Base-by-base conservation (phyloP, 495 filamentous ascomycete genomes). In the Penicillium salamii region DNA sequence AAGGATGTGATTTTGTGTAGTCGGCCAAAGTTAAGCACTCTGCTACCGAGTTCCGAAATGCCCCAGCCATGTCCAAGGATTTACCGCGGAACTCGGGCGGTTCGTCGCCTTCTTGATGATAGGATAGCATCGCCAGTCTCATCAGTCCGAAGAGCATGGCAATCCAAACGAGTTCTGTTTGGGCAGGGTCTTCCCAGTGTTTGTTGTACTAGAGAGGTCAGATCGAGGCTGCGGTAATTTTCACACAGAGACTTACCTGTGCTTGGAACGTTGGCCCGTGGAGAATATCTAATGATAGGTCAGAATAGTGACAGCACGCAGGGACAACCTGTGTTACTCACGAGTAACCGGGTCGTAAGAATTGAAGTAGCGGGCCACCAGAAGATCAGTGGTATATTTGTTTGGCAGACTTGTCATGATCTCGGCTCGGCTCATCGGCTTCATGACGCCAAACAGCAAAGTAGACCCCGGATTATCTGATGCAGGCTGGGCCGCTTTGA, bases 61-160 rank as follows among this genome's bases (percentile, higher is more conserved):
- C 83, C 24, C 81, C 79, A 13, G 90, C 89, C 71, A 95, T 79
- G 49, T 92, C 86, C 29, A 89, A 64, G 3, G 86, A 78, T 65
- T 86, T 84, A 46, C 72, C 80, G 39, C 75, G 68, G 58, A 80
- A 95, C 64, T 97, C 91, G 0, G 88, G 83, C 21, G 92, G 93
- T 62, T 96, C 92, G 59, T 97, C 93, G 13, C 89, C 89, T 52
- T 93, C 88, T 45, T 85, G 83, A 62, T 88, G 77, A 64, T 96
- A 97, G 33, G 92, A 96, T 42, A 95, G 79, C 82, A 97, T 86
- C 2, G 95, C 89, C 19, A 97, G 71, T 58, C 88, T 87, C 75
- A 97, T 80, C 71, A 97, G 86, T 3, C 88, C 81, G 68, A 89
- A 97, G 8, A 93, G 76, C 61, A 97, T 75, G 6, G 87, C 92